Evolutionary conservation across 352 stramenopile species (phyloP), one percentile per base, ranked within the genome.

Genomic region (Phytopythium vexans): DNA sequence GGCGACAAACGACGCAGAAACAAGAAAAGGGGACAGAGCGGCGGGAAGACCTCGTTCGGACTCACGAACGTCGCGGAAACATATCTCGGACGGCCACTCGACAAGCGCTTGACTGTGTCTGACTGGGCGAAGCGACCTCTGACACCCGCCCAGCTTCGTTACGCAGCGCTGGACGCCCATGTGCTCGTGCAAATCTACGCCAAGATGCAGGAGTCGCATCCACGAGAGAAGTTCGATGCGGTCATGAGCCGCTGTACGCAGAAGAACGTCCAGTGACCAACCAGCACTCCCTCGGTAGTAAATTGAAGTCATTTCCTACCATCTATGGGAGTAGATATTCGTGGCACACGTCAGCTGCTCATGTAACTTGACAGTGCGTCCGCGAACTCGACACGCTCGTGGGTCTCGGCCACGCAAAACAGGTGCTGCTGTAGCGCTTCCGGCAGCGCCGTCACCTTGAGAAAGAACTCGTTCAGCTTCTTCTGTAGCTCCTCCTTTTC

Each of bases 401-500:
- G 57, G 12, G 14, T 62, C 40, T 64, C 51, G 35, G 83, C 60
- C 1, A 37, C 45, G 34, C 74, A 82, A 33, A 94, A 88, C 15
- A 91, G 52, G 41, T 92, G 79, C 41, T 92, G 62, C 58, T 94
- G 84, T 6, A 94, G n/a, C 10, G 72, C 51, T 0, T 77, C 61
- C 21, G 84, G 84, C 15, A 94, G 59, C 12, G 82, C 68, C 16
- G 79, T 88, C 37, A 91, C 72, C 38, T 83, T 82, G 12, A 92
- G 60, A 43, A 91, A 86, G 56, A 94, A 83, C 16, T 88, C 77
- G 60, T 78, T 87, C 10, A 92, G 64, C 41, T 85, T 83, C 54
- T 83, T 88, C 62, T 91, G 84, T 8, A 94, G 65, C 52, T 91
- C 78, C 15, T 89, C 74, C 47, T 88, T 90, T 41, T 94, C 84